These are phyloP conservation scores for Cladochytrium replicatum DNA, from an alignment of 192 early-diverging fungal species.

Conservation along the genomic window DNA sequence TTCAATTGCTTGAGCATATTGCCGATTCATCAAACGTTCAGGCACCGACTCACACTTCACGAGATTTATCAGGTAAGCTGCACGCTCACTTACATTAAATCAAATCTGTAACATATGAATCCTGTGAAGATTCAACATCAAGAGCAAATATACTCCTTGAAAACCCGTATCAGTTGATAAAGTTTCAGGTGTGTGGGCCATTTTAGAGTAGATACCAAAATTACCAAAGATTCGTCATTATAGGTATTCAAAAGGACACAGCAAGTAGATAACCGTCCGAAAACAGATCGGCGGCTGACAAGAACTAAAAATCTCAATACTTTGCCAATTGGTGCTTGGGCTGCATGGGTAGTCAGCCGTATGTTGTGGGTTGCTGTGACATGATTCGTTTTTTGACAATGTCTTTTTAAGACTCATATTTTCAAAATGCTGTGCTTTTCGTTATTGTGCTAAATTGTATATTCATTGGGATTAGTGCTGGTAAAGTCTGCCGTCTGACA, in stretches of 20 bases:
- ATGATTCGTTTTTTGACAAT: too few relatives aligned
- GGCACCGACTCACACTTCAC: constrained; percentile 23
- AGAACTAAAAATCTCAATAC: constrained; percentile 24
- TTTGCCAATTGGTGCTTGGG: constrained; percentile 32
- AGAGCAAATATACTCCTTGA: constrained; percentile 19
- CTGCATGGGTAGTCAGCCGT: constrained; percentile 22
- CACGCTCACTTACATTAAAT: not conserved
- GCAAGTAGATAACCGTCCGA: constrained; percentile 13
- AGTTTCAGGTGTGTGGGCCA: constrained; percentile 20
- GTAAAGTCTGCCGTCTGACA: too few relatives aligned
- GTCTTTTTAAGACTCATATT: too few relatives aligned
- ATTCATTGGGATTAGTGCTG: too few relatives aligned
- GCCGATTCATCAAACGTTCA: constrained; percentile 11
- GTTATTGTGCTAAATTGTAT: too few relatives aligned
- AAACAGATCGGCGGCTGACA: constrained; percentile 29
- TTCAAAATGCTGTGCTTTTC: too few relatives aligned
- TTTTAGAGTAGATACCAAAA: too few relatives aligned
- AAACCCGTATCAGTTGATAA: constrained; percentile 32
- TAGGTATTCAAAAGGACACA: constrained; percentile 30
- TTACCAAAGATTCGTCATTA: too few relatives aligned
- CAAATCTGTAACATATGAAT: constrained; percentile 1
- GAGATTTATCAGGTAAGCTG: constrained; percentile 16
- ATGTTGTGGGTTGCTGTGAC: too few relatives aligned
- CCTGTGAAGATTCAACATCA: constrained; percentile 5
- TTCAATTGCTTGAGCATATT: constrained; percentile 31